phyloP scores from a whole-genome alignment of 805 yeast genomes.

The Cyberlindnera bimundalis region DNA sequence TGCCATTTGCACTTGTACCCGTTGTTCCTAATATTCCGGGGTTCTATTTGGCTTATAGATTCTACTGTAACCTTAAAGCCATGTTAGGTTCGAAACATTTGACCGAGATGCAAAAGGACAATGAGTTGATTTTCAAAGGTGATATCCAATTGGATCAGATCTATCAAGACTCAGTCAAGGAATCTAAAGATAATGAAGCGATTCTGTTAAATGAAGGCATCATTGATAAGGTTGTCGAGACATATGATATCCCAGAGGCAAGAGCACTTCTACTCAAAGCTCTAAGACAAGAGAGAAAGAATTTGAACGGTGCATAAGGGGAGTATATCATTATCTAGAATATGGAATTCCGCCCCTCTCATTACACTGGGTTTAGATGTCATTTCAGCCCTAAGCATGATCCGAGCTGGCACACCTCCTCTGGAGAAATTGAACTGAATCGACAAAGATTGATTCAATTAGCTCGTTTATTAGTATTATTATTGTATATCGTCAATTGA shows the following conservation, averaged over 20 bases:
- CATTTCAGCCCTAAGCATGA: too few species aligned
- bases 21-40: slow-evolving; percentile 93
- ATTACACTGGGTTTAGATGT: too few species aligned
- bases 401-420: too few species aligned
- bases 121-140: slow-evolving; percentile 36
- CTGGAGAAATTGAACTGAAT: too few species aligned
- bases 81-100: slow-evolving; percentile 70
- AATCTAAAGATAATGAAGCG: slow-evolving; percentile 16
- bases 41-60: slow-evolving; percentile 74
- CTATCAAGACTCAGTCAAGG: slow-evolving; percentile 9
- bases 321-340: too few species aligned
- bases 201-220: slow-evolving; percentile 43
- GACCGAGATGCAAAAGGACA: slow-evolving; percentile 45
- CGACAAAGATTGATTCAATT: too few species aligned
- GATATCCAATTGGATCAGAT: slow-evolving; percentile 32
- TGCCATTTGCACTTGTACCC: slow-evolving; percentile 80
- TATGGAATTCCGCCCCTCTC: too few species aligned
- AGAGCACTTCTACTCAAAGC: slow-evolving; percentile 48
- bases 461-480: too few species aligned
- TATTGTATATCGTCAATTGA: too few species aligned
- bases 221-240: slow-evolving; percentile 42
- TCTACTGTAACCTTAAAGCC: slow-evolving; percentile 84
- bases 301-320: not conserved
- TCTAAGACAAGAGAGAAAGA: slow-evolving; percentile 46
- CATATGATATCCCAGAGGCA: slow-evolving; percentile 43